phyloP scores from a whole-genome alignment of 306 rosid genomes.

The Lablab purpureus region DNA sequence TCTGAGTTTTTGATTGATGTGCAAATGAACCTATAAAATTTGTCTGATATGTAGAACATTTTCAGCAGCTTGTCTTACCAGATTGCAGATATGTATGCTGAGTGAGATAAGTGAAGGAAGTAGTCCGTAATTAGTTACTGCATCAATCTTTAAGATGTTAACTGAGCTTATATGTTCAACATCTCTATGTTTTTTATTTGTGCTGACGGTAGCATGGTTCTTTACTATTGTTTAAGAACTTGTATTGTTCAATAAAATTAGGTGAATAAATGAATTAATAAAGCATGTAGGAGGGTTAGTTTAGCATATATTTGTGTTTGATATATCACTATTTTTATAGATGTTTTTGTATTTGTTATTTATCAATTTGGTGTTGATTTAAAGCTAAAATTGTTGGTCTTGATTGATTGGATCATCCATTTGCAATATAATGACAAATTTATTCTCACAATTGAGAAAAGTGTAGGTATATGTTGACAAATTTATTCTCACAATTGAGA shows the following conservation, averaged over 20 bases:
- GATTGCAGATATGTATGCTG: conserved; percentile 20
- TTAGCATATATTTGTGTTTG: no score
- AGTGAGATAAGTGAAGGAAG: conserved; percentile 3
- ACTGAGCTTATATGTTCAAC: background rate
- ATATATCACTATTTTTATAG: no score
- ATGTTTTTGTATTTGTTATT: no score
- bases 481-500: no score
- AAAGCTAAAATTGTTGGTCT: no score
- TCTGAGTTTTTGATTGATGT: conserved; percentile 36
- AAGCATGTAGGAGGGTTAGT: background rate
- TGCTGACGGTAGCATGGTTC: background rate
- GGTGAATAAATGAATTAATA: background rate
- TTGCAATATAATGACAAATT: no score
- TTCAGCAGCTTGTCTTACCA: background rate
- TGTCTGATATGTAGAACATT: background rate
- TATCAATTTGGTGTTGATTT: no score
- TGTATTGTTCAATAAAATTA: background rate
- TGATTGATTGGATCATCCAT: no score
- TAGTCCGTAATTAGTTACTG: background rate
- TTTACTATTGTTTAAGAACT: background rate
- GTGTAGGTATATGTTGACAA: no score
- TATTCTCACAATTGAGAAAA: no score
- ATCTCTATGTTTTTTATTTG: background rate
- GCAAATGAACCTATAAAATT: conserved; percentile 10
- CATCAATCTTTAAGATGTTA: background rate